phyloP scores from a whole-genome alignment of 169 alveolate genomes.

The Amoebophrya sp. region DNA sequence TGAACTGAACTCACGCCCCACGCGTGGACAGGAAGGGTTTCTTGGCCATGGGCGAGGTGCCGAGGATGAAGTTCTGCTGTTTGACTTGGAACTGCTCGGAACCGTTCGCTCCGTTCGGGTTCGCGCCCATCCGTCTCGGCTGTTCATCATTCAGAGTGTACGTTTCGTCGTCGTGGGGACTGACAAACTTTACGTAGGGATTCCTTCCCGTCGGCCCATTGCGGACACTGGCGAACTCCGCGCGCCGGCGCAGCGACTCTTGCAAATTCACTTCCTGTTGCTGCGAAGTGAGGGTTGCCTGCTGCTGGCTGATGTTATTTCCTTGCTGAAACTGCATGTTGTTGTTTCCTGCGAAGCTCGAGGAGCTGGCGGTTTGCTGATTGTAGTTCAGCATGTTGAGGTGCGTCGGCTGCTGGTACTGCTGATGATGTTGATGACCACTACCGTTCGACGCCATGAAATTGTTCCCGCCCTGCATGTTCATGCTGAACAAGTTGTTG shows the following conservation, averaged over 20 bases:
- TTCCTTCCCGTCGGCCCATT: not conserved
- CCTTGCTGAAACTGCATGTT: not conserved
- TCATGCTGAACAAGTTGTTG: too few species aligned
- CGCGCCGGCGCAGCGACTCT: too few species aligned
- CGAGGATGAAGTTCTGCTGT: conserved; percentile 16
- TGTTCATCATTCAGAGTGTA: not conserved
- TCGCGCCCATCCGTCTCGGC: too few species aligned
- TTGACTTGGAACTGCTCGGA: not conserved
- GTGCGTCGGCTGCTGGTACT: not conserved
- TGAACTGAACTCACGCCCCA: too few species aligned
- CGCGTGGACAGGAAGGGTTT: not conserved
- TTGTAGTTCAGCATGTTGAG: too few species aligned
- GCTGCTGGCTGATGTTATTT: not conserved
- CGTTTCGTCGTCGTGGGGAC: not conserved
- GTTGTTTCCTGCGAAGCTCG: not conserved
- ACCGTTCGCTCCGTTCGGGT: too few species aligned
- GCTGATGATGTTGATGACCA: not conserved
- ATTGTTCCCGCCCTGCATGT: too few species aligned
- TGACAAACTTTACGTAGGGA: not conserved
- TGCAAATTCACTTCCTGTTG: too few species aligned
- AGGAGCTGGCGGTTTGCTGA: too few species aligned
- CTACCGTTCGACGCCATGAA: too few species aligned
- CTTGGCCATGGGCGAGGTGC: not conserved
- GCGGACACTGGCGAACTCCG: too few species aligned
- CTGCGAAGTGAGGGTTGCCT: not conserved